Conservation (phyloP, 768 basidiomycete genomes). For the Pleurotus tuoliensis region DNA sequence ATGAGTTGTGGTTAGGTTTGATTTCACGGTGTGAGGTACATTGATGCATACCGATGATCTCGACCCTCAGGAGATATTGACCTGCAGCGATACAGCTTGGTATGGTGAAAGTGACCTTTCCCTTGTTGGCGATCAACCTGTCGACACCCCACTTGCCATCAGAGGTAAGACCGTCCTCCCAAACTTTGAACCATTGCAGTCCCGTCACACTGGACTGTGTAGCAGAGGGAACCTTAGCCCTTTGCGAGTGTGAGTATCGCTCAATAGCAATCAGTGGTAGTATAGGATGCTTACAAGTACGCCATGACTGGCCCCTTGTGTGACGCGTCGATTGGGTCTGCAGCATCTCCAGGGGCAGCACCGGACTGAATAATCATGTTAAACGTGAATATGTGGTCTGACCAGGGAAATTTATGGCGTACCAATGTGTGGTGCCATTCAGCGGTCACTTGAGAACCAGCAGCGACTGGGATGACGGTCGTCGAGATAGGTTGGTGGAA, state of each 20-base stretch:
- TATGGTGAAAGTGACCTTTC: constrained; percentile 43
- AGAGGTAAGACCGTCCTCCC: constrained; percentile 36
- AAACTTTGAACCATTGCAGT: constrained; percentile 53
- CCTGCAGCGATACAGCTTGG: constrained; percentile 43
- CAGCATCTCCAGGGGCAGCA: constrained; percentile 34
- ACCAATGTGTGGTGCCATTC: constrained; percentile 48
- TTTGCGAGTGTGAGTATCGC: constrained; percentile 13
- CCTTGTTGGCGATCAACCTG: constrained; percentile 42
- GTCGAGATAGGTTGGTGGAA: constrained; percentile 44
- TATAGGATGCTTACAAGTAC: constrained; percentile 22
- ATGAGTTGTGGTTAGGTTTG: background rate
- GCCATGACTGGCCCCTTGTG: constrained; percentile 35
- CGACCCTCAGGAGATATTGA: constrained; percentile 45
- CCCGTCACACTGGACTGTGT: constrained; percentile 43
- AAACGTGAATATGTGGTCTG: background rate
- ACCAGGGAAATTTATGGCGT: background rate
- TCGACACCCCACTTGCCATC: constrained; percentile 43
- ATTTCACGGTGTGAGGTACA: too few relatives aligned
- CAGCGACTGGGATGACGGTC: constrained; percentile 43
- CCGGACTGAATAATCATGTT: constrained; percentile 17
- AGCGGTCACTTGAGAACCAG: constrained; percentile 50
- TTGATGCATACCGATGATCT: constrained; percentile 40
- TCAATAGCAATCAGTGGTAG: background rate
- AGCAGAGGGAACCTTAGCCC: constrained; percentile 43
- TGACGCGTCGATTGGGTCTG: constrained; percentile 24